Evolutionary conservation across 805 yeast genomes (phyloP), one percentile per base, ranked within the genome.

Genomic region (Schwanniomyces vanrijiae): DNA sequence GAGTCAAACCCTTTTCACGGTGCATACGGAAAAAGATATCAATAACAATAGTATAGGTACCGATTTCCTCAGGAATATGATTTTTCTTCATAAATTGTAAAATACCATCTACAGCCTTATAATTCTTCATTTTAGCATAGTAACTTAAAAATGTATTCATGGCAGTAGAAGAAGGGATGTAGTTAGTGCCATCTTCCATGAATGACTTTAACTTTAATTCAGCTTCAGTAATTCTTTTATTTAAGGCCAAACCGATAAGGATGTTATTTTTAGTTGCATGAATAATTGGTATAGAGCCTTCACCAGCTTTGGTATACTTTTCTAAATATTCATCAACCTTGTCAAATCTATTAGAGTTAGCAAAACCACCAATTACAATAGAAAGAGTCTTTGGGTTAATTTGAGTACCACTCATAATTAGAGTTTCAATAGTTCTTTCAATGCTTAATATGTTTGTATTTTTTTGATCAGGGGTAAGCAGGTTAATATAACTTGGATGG

Each of bases 1-100:
- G 75, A 1, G 64, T 55, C 48, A 66, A 60, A 8, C 81, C 81
- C 29, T 75, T 68, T n/a, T 65, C 66, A 34, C 64, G 64, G 28
- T 73, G 67, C 29, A 65, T 47, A 58, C 80, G 81, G 65, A 84
- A 71, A 52, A 76, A 69, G 44, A 75, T 63, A 55, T 84, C 83
- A 44, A 84, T 71, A 20, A 84, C 65, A 29, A 78, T 75, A 3
- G 90, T 77, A 63, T 80, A 80, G 2, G 91, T 84, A 14, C 81
- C 81, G 40, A 81, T 71, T 59, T 83, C 88, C 22, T 86, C 85
- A 31, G 69, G 56, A 20, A 84, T 61, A 3, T 66, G 59, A 21
- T 66, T 48, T 26, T 60, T 60, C 34, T 57, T 59, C 80, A 83
- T 76, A 48, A 68, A 67, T 28, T 73, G 49, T 22, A 69, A 66